A percentile compares a stretch with the other conserved stretches of the same genome.
Evolutionary conservation across 2,329 filamentous ascomycete genomes (phyloP).

Genomic region (Diaporthe nobilis): DNA sequence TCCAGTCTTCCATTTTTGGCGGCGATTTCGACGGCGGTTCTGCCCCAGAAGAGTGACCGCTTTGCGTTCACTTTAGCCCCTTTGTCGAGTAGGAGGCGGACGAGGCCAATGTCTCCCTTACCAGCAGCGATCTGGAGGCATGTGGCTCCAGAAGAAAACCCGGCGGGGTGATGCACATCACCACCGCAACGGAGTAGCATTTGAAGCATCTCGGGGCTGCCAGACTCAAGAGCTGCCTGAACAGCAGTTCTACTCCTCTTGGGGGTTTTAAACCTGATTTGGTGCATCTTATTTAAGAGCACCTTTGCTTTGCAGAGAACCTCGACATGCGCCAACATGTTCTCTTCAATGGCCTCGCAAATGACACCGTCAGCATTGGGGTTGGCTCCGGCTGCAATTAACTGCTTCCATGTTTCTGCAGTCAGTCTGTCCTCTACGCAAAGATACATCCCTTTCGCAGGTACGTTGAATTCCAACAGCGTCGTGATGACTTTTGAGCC

Average conservation of each 20-base stretch:
- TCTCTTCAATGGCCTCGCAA: accelerated
- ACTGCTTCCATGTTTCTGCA: background rate
- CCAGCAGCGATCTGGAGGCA: background rate
- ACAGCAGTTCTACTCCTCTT: background rate
- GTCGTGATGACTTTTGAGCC: background rate
- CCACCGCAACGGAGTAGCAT: background rate
- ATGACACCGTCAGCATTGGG: accelerated
- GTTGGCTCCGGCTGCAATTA: background rate
- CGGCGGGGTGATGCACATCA: background rate
- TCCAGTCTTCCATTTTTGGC: background rate
- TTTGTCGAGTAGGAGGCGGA: background rate
- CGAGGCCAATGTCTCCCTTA: background rate
- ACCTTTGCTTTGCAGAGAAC: background rate
- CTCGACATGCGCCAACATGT: background rate
- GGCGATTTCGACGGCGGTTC: conserved; percentile 16
- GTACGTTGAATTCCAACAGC: background rate
- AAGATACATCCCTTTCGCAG: background rate
- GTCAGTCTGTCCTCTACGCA: accelerated
- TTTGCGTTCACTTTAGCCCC: conserved; percentile 10
- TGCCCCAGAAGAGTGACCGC: background rate
- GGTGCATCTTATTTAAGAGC: background rate
- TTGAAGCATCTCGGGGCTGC: background rate
- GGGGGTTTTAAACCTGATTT: too few species aligned
- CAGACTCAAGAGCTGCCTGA: background rate
- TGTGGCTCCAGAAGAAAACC: background rate